Base-by-base conservation (phyloP, 2,329 filamentous ascomycete genomes). In the Ascosphaera aggregata region DNA sequence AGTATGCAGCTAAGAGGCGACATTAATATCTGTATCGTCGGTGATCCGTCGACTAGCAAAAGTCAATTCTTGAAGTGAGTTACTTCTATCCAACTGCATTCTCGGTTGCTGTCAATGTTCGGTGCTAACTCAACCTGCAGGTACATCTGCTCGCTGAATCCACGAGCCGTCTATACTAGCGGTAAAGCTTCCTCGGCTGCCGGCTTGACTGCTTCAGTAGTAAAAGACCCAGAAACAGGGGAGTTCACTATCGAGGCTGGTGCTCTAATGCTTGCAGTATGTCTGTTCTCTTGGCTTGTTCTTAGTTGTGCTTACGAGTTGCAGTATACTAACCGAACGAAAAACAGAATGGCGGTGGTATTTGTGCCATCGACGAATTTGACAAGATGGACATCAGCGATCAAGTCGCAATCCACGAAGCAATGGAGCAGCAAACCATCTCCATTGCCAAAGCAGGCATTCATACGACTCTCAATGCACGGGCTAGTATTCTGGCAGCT, bases 21-120 rank as follows among this genome's bases (percentile, higher is more conserved):
- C 53, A 85, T 98, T 64, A 98, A 98, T 61, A 92, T 98, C 44
- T 98, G 89, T 58, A 81, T 98, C 48, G 89, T 98, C 42, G 89
- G 89, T 43, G 89, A 98, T 53, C 89, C 89, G 1, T 92, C 81
- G 9, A 98, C 89, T 1, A 92, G 82, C 46, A 98, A 98, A 57
- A 94, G 85, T 22, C 89, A 98, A 50, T 98, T 98, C 57, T 64
- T 98, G 49, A 95, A 95, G 62, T 64, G 51, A 50, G 66, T 51
- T 8, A 38, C 32, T 13, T 7, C 11, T 18, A 18, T 20, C 37
- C 15, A 37, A 40, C 32, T 20, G 20, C 9, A 8, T 17, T 18
- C 18, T n/a, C n/a, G n/a, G 31, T 41, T 9, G 2, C 18, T 37
- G 20, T 27, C 24, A 36, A 37, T 18, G 40, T 43, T 16, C 30